These are phyloP conservation scores for Pythium aquatile DNA, from an alignment of 352 stramenopile genomes.

Conservation along the genomic window DNA sequence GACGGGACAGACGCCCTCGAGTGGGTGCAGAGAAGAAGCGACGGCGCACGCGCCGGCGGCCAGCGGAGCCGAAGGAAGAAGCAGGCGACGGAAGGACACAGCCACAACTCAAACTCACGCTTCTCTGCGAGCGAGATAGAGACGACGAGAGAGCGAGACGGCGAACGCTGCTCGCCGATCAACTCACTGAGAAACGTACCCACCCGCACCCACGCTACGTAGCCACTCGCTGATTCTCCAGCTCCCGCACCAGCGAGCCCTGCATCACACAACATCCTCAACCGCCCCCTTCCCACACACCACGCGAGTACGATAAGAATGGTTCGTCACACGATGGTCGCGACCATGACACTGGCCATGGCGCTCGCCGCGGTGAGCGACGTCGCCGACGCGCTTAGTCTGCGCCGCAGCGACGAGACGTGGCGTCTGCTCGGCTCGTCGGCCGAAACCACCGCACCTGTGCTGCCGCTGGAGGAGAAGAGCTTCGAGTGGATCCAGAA, in stretches of 20 bases:
- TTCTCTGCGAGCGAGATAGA: background rate
- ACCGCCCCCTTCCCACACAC: background rate
- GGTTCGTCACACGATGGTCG: constrained; percentile 20
- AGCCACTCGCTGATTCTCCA: background rate
- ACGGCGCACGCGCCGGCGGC: background rate
- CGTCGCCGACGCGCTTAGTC: constrained; percentile 5
- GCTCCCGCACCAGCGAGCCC: too few species aligned
- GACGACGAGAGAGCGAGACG: background rate
- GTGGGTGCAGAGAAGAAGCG: constrained; percentile 17
- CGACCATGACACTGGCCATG: constrained; percentile 2
- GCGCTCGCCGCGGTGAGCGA: constrained; percentile 7
- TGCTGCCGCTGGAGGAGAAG: constrained; percentile 29
- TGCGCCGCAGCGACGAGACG: constrained; percentile 19
- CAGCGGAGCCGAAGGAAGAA: background rate
- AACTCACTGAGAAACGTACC: background rate
- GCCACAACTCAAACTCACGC: constrained; percentile 1
- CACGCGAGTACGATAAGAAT: constrained; percentile 5
- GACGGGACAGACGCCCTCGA: constrained; percentile 18
- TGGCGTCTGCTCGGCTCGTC: constrained; percentile 22
- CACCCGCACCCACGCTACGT: background rate
- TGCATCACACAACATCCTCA: too few species aligned
- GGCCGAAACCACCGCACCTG: background rate
- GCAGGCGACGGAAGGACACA: background rate
- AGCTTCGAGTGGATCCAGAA: constrained; percentile 43
- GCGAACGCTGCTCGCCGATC: background rate